These are phyloP conservation scores for Rhizopogon salebrosus DNA, from an alignment of 768 basidiomycete species.

Conservation along the genomic window DNA sequence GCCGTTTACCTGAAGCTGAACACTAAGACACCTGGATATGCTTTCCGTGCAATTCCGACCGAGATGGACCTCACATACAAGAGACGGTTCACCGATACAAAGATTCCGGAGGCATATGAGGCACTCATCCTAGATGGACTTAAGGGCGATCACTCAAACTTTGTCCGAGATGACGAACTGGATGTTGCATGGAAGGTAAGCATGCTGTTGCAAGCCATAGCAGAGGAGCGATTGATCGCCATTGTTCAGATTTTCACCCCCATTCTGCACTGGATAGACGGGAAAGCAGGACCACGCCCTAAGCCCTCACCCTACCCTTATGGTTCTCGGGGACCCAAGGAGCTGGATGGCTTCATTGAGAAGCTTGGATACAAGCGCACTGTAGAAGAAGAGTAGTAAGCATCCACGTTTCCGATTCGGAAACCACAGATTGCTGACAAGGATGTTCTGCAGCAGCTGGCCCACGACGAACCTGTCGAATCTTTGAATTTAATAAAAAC, in stretches of 20 bases:
- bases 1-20: slow-evolving; percentile 97
- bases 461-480: slow-evolving; percentile 21
- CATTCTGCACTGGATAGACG: slow-evolving; percentile 94
- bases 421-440: background rate
- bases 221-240: background rate
- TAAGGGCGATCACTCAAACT: slow-evolving; percentile 98
- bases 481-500: slow-evolving; percentile 9
- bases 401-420: slow-evolving; percentile 13
- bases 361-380: slow-evolving; percentile 76
- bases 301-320: slow-evolving; percentile 80
- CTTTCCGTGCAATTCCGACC: slow-evolving; percentile 85
- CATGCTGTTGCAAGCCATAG: slow-evolving; percentile 4
- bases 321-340: slow-evolving; percentile 90
- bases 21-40: slow-evolving; percentile 87
- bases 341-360: slow-evolving; percentile 69
- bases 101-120: slow-evolving; percentile 97
- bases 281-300: slow-evolving; percentile 59
- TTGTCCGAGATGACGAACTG: slow-evolving; percentile 95
- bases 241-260: slow-evolving; percentile 82
- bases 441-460: slow-evolving; percentile 17
- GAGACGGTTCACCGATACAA: slow-evolving; percentile 82
- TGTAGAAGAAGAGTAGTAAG: slow-evolving; percentile 66
- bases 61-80: slow-evolving; percentile 99
- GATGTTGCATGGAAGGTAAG: slow-evolving; percentile 96
- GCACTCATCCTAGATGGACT: slow-evolving; percentile 92